phyloP scores from a whole-genome alignment of 768 basidiomycete genomes.

The Mycena maculata region DNA sequence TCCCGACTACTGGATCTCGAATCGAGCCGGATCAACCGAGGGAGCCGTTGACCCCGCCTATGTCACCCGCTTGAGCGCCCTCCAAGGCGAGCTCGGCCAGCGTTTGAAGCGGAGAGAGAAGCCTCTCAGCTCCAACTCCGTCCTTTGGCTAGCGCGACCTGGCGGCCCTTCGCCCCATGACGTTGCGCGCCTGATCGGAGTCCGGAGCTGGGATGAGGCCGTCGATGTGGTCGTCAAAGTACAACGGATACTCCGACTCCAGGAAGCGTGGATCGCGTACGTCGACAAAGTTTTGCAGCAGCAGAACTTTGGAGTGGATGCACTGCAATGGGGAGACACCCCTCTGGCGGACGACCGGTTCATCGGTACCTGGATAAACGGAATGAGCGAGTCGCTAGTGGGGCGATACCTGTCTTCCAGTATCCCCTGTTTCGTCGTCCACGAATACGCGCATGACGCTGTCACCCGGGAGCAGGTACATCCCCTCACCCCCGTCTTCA shows the following conservation, averaged over 20 bases:
- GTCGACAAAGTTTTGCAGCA: neutral
- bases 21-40: neutral
- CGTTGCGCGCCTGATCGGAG: neutral
- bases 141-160: neutral
- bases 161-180: neutral
- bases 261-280: neutral
- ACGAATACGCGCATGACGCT: neutral
- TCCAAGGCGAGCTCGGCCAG: neutral
- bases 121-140: neutral
- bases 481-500: neutral
- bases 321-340: neutral
- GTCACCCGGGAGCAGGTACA: no score
- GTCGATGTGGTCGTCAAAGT: neutral
- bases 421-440: neutral
- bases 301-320: no score
- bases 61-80: neutral
- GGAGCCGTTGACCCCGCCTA: neutral
- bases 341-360: neutral
- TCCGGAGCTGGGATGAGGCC: neutral
- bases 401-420: neutral
- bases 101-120: neutral
- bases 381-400: neutral
- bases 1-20: neutral
- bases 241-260: neutral
- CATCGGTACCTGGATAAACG: neutral